A percentile compares a stretch with the other conserved stretches of the same genome.
phyloP scores from a whole-genome alignment of 2,329 filamentous ascomycete species.

The Boeremia lycopersici region DNA sequence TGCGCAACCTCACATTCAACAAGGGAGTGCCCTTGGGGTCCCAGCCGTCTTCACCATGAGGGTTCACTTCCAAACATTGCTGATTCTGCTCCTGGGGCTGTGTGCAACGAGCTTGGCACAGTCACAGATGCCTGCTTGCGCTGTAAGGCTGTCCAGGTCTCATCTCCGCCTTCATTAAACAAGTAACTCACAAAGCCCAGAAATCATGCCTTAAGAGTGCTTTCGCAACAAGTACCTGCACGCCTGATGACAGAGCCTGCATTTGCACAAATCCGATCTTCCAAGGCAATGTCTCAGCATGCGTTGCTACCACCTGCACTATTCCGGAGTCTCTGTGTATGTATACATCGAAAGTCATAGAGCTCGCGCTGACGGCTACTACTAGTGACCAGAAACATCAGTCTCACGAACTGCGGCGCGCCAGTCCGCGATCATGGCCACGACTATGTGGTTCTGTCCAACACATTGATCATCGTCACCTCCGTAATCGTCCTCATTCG shows the following conservation, averaged over 20 bases:
- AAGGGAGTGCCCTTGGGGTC: background rate
- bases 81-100: constrained; percentile 9
- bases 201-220: constrained; percentile 13
- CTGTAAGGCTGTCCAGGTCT: constrained; percentile 20
- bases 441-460: constrained; percentile 42
- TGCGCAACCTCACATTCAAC: constrained; percentile 1
- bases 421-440: constrained; percentile 47
- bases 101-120: constrained; percentile 13
- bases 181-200: constrained; percentile 5
- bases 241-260: constrained; percentile 25
- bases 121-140: constrained; percentile 20
- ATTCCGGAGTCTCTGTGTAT: constrained; percentile 31
- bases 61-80: constrained; percentile 1
- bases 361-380: background rate
- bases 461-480: constrained; percentile 44
- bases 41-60: constrained; percentile 7
- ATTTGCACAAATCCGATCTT: constrained; percentile 32
- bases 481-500: constrained; percentile 43
- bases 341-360: background rate
- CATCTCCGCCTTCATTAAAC: background rate
- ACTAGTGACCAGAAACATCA: constrained; percentile 51
- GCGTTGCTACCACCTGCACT: constrained; percentile 27
- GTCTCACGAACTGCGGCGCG: constrained; percentile 46
- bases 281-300: constrained; percentile 26
- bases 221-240: constrained; percentile 24